Conservation (phyloP, 148 eudicot genomes). For the Camellia japonica region DNA sequence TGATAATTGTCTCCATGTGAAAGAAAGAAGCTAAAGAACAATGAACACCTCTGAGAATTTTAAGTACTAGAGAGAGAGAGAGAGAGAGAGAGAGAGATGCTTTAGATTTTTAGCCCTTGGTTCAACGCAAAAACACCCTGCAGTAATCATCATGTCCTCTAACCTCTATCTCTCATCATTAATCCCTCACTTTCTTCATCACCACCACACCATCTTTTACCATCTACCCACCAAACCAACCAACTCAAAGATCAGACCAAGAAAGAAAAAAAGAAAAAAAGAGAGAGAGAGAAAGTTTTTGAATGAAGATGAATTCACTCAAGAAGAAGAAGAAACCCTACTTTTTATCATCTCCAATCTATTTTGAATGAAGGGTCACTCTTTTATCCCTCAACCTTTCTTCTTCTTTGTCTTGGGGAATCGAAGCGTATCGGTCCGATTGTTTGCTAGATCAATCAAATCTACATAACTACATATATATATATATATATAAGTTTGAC, state of each 20-base stretch:
- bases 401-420: constrained; percentile 28
- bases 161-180: constrained; percentile 30
- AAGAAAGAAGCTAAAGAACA: constrained; percentile 10
- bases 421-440: constrained; percentile 47
- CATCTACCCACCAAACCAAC: constrained; percentile 18
- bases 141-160: constrained; percentile 37
- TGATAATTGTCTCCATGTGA: constrained; percentile 18
- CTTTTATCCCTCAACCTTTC: neutral
- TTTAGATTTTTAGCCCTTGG: constrained; percentile 3
- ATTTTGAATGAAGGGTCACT: neutral
- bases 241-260: constrained; percentile 15
- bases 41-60: constrained; percentile 9
- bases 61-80: neutral
- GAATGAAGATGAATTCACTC: constrained; percentile 15
- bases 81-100: neutral
- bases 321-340: constrained; percentile 39
- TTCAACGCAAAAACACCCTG: constrained; percentile 15
- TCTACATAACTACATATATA: neutral
- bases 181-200: constrained; percentile 32
- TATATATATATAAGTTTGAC: neutral
- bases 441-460: constrained; percentile 30
- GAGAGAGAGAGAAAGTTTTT: neutral
- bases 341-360: constrained; percentile 10
- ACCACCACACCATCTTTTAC: constrained; percentile 17
- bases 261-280: constrained; percentile 20